Base-by-base conservation (phyloP, 352 stramenopile species). In the Phytophthora fragariaefolia region DNA sequence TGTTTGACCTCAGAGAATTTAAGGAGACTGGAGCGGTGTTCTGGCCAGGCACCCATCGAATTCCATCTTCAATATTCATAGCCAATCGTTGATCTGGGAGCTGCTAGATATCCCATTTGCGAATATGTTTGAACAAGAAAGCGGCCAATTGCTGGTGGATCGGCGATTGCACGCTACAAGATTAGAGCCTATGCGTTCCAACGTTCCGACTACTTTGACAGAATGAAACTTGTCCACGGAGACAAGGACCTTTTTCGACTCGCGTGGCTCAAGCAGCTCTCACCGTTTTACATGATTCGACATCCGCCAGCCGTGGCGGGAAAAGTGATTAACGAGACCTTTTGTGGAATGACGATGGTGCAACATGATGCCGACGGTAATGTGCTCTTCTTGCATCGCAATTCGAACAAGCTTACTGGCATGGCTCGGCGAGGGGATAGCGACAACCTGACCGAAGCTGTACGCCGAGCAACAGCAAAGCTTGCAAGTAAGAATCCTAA, bases 61-160 rank as follows among this genome's bases (percentile, higher is more conserved):
- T 62, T 76, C 74, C 10, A 85, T 87, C 45, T 87, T 89, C 54
- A 87, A 89, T 51, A 71, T 89, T 24, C 71, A 89, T 49, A 70
- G 67, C 20, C 42, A 73, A 17, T 82, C 74, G 22, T 58, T 86
- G 15, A 59, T 89, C 18, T 89, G 80, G 76, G 68, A 83, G 30
- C 46, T 85, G 28, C 58, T 89, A 4, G 75, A 66, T 20, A 40
- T 80, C 17, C 59, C 57, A 4, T 83, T 79, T 50, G 71, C 79
- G 3, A 63, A 83, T 54, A 87, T 85, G 80, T 88, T 87, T 38
- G 79, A 89, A 57, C 79, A 89, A 60, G 80, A 89, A 46, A 87
- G 76, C 26, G 80, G 80, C 1, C 80, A 89, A 49, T 28, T 87
- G 28, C 50, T 87, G 20, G 57, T 89, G 13, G 73, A 87, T 50